phyloP scores from a whole-genome alignment of 495 filamentous ascomycete genomes.

The Aspergillus incahuasiensis region DNA sequence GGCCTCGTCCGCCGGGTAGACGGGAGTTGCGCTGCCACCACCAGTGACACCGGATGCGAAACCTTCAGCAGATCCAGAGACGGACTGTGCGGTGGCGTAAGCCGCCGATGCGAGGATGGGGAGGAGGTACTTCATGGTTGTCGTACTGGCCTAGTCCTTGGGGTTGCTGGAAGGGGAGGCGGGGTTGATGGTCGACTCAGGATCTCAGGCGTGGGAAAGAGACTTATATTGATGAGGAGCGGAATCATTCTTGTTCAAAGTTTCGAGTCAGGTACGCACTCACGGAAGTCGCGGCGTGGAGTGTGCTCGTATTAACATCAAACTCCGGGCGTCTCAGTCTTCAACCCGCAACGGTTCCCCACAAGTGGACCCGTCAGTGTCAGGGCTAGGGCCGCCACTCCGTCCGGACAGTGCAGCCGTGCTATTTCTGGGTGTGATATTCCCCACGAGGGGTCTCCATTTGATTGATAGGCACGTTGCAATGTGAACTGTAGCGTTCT shows the following conservation, averaged over 20 bases:
- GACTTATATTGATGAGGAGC: neutral
- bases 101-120: constrained; percentile 9
- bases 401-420: too few species aligned
- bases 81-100: constrained; percentile 17
- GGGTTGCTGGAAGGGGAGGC: neutral
- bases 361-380: neutral
- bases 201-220: neutral
- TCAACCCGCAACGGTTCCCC: neutral
- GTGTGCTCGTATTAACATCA: neutral
- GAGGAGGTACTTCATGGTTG: neutral
- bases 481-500: neutral
- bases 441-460: neutral
- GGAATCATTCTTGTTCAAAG: too few species aligned
- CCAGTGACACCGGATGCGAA: constrained; percentile 40
- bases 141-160: too few species aligned
- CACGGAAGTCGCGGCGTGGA: neutral
- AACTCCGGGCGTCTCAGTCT: neutral
- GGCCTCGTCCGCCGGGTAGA: constrained; percentile 33
- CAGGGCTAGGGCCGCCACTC: neutral
- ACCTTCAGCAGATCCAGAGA: constrained; percentile 37
- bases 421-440: neutral
- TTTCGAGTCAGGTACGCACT: neutral
- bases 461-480: neutral
- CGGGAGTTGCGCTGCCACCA: constrained; percentile 34
- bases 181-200: neutral